These are phyloP conservation scores for Starmerella stigmatis DNA, from an alignment of 805 yeast genomes.

Conservation along the genomic window DNA sequence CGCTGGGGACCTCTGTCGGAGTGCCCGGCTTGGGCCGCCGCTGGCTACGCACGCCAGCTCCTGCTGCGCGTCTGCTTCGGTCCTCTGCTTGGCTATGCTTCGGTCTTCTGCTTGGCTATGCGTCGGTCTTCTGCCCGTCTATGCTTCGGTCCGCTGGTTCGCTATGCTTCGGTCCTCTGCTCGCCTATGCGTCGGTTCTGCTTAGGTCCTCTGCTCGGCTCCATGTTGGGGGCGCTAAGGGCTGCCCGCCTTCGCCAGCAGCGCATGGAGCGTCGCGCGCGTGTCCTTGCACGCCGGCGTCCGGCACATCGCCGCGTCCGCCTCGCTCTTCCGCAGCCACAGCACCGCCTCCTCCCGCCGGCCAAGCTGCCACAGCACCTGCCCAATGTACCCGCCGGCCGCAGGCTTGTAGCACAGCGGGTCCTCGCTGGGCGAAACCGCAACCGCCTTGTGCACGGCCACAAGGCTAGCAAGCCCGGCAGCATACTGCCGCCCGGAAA, in stretches of 20 bases:
- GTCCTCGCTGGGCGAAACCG: conserved; percentile 10
- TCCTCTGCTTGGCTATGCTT: no score
- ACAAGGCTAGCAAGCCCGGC: conserved; percentile 25
- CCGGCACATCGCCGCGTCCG: conserved; percentile 15
- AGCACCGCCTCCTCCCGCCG: conserved; percentile 14
- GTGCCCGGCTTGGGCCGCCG: no score
- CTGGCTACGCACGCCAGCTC: no score
- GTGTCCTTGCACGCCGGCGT: conserved; percentile 24
- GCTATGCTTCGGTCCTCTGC: no score
- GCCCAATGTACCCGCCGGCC: conserved; percentile 24
- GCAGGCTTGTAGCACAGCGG: conserved; percentile 19
- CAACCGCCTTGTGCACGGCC: conserved; percentile 23
- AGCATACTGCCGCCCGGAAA: conserved; percentile 7
- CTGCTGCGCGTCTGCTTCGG: no score
- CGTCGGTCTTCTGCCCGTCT: no score
- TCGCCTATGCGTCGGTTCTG: no score
- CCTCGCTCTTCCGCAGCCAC: conserved; percentile 20
- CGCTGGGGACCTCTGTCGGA: no score
- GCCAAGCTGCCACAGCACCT: conserved; percentile 25
- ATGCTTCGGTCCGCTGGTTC: no score
- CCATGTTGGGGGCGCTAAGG: no score
- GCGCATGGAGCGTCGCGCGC: conserved; percentile 12
- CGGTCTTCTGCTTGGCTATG: no score
- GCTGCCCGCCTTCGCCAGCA: conserved; percentile 10
- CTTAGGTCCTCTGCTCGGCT: no score